phyloP scores from a whole-genome alignment of 2,329 filamentous ascomycete genomes.

The Myotisia sp. region DNA sequence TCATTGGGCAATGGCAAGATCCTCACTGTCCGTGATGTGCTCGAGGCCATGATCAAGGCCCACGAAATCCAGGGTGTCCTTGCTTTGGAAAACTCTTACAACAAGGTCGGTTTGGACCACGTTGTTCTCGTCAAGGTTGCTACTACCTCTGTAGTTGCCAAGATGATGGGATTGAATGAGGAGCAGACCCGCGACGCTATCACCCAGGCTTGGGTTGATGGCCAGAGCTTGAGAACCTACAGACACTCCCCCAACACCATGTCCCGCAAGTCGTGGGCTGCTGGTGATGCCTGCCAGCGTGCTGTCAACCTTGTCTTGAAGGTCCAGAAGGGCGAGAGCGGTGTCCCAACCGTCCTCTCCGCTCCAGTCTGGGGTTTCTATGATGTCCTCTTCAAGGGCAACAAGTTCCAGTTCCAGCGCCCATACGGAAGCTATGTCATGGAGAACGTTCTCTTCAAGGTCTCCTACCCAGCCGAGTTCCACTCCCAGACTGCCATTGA shows the following conservation, averaged over 20 bases:
- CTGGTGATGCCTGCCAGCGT: constrained; percentile 91
- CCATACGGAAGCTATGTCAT: constrained; percentile 97
- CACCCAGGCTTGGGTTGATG: constrained; percentile 94
- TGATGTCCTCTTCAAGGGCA: constrained; percentile 91
- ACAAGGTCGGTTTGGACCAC: constrained; percentile 96
- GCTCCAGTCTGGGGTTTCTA: constrained; percentile 97
- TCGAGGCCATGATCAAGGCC: constrained; percentile 97
- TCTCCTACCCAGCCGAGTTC: constrained; percentile 96
- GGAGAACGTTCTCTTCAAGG: constrained; percentile 99
- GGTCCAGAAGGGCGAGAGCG: constrained; percentile 80
- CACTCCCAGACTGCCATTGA: constrained; percentile 98
- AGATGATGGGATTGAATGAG: constrained; percentile 83
- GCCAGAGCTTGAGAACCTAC: constrained; percentile 91
- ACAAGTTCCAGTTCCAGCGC: constrained; percentile 91
- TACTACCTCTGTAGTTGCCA: constrained; percentile 81
- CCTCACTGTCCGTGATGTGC: constrained; percentile 75
- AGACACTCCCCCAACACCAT: constrained; percentile 97
- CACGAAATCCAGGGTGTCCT: constrained; percentile 98
- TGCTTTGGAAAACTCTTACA: constrained; percentile 94
- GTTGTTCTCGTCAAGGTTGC: constrained; percentile 97
- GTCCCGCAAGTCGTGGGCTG: constrained; percentile 98
- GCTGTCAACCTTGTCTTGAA: constrained; percentile 84
- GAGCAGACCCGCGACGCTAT: constrained; percentile 88
- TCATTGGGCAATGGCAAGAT: constrained; percentile 58
- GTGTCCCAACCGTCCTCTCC: constrained; percentile 81